Evolutionary conservation across 2,329 filamentous ascomycete genomes (phyloP).

Genomic region (Colletotrichum viniferum): DNA sequence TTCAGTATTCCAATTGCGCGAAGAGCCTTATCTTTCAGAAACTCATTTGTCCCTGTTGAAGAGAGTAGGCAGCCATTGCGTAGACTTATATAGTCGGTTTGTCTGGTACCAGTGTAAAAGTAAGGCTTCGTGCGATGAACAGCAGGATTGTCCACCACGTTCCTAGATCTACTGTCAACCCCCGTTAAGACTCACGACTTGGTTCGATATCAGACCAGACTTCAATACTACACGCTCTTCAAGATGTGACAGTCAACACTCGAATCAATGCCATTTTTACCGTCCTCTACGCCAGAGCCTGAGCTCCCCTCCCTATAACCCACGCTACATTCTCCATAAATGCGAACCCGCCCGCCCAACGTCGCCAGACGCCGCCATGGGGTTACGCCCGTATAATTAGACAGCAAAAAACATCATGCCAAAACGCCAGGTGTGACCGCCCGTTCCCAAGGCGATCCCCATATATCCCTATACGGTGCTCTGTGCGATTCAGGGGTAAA

Average conservation of each 20-base stretch:
- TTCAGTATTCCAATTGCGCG: neutral
- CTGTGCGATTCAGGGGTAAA: neutral
- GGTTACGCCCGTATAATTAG: neutral
- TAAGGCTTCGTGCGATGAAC: too few relatives aligned
- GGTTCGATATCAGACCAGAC: neutral
- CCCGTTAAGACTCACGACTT: neutral
- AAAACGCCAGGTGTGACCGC: neutral
- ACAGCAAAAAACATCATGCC: neutral
- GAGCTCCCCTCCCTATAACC: neutral
- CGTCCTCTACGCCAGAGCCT: neutral
- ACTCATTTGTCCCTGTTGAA: neutral
- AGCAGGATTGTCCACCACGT: neutral
- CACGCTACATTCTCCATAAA: neutral
- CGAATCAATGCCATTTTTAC: neutral
- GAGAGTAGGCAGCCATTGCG: neutral
- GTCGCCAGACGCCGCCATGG: neutral
- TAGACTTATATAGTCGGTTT: neutral
- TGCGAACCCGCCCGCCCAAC: neutral
- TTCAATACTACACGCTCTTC: accelerated
- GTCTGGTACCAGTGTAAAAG: too few relatives aligned
- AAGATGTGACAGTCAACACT: neutral
- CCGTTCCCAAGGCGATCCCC: neutral
- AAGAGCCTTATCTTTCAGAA: too few relatives aligned
- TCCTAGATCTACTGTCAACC: accelerated
- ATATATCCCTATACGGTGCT: neutral